Evolutionary conservation across 2,329 filamentous ascomycete genomes (phyloP).

Genomic region (Furcasterigmium furcatum): DNA sequence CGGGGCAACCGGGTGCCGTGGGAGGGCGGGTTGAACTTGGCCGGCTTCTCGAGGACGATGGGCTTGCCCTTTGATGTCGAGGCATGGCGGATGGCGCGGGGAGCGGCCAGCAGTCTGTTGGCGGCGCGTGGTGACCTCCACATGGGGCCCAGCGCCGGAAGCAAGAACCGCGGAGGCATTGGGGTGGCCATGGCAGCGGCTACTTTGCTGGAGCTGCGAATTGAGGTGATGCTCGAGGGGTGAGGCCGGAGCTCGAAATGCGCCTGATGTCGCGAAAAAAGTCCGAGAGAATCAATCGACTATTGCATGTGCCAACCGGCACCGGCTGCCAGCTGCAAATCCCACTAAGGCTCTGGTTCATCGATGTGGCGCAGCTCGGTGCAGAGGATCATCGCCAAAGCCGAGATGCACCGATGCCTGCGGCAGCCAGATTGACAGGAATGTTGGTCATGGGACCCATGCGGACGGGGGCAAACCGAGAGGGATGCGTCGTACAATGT

Average conservation of each 20-base stretch:
- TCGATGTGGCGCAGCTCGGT: too few relatives aligned
- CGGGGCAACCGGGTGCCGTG: constrained; percentile 70
- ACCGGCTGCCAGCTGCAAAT: too few relatives aligned
- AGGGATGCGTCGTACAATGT: too few relatives aligned
- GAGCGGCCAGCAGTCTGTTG: constrained; percentile 19
- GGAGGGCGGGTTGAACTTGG: constrained; percentile 88
- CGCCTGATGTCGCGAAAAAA: not conserved
- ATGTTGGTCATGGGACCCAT: not conserved
- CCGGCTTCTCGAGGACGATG: constrained; percentile 78
- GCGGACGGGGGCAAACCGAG: not conserved
- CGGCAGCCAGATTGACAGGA: too few relatives aligned
- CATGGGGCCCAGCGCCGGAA: constrained; percentile 56
- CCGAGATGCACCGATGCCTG: too few relatives aligned
- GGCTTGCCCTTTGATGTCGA: constrained; percentile 43
- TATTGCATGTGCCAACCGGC: too few relatives aligned
- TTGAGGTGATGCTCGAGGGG: constrained; percentile 1
- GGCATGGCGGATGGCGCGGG: constrained; percentile 19
- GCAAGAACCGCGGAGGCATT: constrained; percentile 62
- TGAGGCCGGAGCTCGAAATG: not conserved
- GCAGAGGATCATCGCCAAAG: too few relatives aligned
- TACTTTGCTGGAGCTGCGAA: too few relatives aligned
- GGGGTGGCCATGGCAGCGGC: constrained; percentile 39
- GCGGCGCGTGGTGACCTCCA: constrained; percentile 40
- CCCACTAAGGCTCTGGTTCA: too few relatives aligned
- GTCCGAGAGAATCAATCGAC: not conserved